These are phyloP conservation scores for Cyberlindnera galapagoensis DNA, from an alignment of 805 yeast species.

Conservation along the genomic window DNA sequence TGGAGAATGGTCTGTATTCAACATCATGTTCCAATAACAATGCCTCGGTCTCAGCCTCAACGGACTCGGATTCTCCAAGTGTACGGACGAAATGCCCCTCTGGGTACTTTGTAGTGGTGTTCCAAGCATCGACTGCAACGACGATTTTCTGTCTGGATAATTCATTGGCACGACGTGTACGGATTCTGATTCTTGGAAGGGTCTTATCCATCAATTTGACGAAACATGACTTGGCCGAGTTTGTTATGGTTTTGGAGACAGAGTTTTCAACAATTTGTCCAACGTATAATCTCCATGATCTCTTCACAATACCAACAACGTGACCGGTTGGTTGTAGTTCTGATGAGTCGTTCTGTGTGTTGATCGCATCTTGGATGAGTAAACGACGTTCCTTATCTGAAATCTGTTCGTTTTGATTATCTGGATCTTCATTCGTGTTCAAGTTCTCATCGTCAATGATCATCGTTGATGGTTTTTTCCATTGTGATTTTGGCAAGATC, in stretches of 20 bases:
- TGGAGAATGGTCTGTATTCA: constrained; percentile 92
- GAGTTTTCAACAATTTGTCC: constrained; percentile 86
- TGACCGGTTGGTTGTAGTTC: constrained; percentile 86
- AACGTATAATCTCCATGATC: constrained; percentile 95
- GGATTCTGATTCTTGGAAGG: constrained; percentile 79
- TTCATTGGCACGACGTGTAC: constrained; percentile 80
- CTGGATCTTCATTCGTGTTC: constrained; percentile 30
- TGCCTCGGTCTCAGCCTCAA: constrained; percentile 95
- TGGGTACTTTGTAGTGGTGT: constrained; percentile 74
- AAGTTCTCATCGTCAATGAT: constrained; percentile 50
- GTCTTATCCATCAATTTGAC: constrained; percentile 85
- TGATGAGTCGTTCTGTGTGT: constrained; percentile 48
- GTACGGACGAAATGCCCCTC: constrained; percentile 91
- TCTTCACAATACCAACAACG: constrained; percentile 78
- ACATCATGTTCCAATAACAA: constrained; percentile 90
- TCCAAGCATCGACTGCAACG: constrained; percentile 91
- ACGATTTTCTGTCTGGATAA: constrained; percentile 87
- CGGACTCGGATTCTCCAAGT: constrained; percentile 85
- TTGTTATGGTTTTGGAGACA: constrained; percentile 50
- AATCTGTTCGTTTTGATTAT: constrained; percentile 36
- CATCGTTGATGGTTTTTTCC: constrained; percentile 81
- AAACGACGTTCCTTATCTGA: constrained; percentile 66
- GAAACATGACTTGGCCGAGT: constrained; percentile 71
- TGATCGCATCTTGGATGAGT: constrained; percentile 71
- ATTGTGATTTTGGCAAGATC: constrained; percentile 72